Evolutionary conservation across 75 land plant species (phyloP), one percentile per base, ranked within the genome.

Genomic region (Gnetum montanum): DNA sequence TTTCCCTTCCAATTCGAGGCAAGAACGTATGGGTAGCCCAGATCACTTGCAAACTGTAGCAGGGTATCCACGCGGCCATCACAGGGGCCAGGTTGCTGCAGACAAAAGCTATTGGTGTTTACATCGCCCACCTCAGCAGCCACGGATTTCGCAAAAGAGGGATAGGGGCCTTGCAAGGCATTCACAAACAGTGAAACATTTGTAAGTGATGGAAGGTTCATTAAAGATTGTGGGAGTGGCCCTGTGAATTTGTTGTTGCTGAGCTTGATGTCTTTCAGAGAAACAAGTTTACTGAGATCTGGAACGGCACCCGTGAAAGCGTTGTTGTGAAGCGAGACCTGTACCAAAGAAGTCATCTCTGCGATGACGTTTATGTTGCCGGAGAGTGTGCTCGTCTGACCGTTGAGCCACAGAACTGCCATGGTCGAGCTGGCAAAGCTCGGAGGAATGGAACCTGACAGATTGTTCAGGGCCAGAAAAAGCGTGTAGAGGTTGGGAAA

Each of bases 311-410:
- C 96, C 0, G 76, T 46, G 59, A 90, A 82, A 1, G 59, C 57
- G 47, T 90, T 90, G 4, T 73, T 76, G 13, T 90, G 93, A 31
- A 90, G 55, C 93, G 88, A 87, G 15, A 87, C 54, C 56, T 66
- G 65, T 8, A 26, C 36, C 13, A 90, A 44, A 0, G 41, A n/a
- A 7, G 61, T 56, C 84, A 83, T 87, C 22, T 77, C 68, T 16
- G 54, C 73, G 6, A 88, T 18, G 5, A 77, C 64, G 29, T 60
- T 65, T 43, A 88, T 78, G 53, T 46, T 22, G 5, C 94, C 94
- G 46, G 58, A 51, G 15, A 84, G 70, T 27, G 49, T 48, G 1
- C 43, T 0, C 11, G 55, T 34, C 74, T 77, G 81, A 24, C 80
- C 80, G 57, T 90, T 90, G 6, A 85, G 59, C 79, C 76, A 65